These are phyloP conservation scores for Nannochloropsis gaditana DNA, from an alignment of 108 stramenopile species.

Conservation along the genomic window DNA sequence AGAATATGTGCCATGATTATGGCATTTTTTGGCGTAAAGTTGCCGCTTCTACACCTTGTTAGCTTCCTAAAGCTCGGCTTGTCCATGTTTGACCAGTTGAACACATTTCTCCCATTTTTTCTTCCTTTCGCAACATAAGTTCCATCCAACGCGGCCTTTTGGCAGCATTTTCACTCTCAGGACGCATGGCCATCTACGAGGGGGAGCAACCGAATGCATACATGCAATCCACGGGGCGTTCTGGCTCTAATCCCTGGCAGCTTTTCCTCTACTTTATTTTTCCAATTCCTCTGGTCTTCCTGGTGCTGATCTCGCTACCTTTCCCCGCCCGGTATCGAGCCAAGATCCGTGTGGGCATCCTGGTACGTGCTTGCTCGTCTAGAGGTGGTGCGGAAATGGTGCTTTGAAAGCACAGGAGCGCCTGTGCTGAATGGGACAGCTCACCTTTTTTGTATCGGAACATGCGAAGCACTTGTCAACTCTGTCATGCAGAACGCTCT, in stretches of 20 bases:
- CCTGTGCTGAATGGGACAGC: no score
- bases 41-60: no score
- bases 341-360: background rate
- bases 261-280: conserved; percentile 17
- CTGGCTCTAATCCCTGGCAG: conserved; percentile 9
- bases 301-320: background rate
- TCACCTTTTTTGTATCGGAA: no score
- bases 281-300: conserved; percentile 1
- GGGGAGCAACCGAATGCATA: background rate
- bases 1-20: no score
- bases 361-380: background rate
- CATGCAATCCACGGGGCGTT: background rate
- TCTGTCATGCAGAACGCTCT: background rate
- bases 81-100: no score
- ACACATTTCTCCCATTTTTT: no score
- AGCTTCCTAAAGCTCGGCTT: no score
- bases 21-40: no score
- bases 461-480: no score
- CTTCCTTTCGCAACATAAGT: no score
- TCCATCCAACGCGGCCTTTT: no score
- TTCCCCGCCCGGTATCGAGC: conserved; percentile 11
- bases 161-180: no score
- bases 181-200: background rate
- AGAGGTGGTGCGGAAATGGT: background rate
- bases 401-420: background rate